Evolutionary conservation across 2,329 filamentous ascomycete genomes (phyloP).

Genomic region (Cercospora sp.): DNA sequence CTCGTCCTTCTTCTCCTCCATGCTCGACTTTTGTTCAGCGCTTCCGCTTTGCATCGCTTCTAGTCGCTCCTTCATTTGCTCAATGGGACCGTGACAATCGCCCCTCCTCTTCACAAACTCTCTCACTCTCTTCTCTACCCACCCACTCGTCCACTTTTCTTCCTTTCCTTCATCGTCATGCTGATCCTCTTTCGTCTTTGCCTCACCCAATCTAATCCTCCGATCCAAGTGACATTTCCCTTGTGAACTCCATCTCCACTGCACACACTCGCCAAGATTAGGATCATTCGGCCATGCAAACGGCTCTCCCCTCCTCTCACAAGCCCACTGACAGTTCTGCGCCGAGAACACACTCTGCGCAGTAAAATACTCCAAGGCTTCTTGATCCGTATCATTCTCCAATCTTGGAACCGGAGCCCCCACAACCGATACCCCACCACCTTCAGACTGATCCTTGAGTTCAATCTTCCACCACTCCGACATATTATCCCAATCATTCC

Average conservation of each 20-base stretch:
- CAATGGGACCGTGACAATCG: background rate
- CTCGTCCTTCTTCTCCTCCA: background rate
- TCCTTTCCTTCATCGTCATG: background rate
- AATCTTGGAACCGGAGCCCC: background rate
- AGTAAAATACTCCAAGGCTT: background rate
- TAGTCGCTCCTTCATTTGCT: background rate
- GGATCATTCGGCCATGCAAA: background rate
- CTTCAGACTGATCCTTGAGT: background rate
- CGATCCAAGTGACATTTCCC: constrained; percentile 13
- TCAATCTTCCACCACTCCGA: constrained; percentile 19
- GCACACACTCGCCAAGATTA: constrained; percentile 9
- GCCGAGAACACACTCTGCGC: background rate
- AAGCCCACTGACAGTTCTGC: constrained; percentile 6
- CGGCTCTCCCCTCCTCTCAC: constrained; percentile 6
- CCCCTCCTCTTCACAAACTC: constrained; percentile 9
- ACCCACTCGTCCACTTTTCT: constrained; percentile 23
- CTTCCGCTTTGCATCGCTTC: background rate
- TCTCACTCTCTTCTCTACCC: constrained; percentile 22
- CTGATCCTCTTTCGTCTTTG: constrained; percentile 8
- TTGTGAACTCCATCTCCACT: constrained; percentile 13
- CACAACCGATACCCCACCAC: background rate
- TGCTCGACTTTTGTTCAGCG: background rate
- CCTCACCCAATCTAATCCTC: constrained; percentile 10
- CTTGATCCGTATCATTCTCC: background rate
- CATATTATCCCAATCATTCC: constrained; percentile 18